Base-by-base conservation (phyloP, 768 basidiomycete genomes). In the Leccinum fibrillosum region DNA sequence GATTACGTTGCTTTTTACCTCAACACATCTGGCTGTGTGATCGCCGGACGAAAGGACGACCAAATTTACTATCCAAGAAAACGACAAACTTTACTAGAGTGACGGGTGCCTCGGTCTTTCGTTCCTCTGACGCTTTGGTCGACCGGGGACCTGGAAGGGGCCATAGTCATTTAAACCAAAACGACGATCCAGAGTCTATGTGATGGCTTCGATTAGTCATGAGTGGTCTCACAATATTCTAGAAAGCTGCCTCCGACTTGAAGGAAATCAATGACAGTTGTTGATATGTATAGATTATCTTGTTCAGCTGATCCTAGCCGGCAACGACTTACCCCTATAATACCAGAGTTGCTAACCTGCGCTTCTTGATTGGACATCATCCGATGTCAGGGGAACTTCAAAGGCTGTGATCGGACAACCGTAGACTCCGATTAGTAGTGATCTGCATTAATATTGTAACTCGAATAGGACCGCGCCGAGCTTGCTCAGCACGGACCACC, bases 151-250 rank as follows among this genome's bases (percentile, higher is more conserved):
- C 48, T 52, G 17, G n/a, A 45, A 48, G 26, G 52, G 54, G 15
- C 39, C 15, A 8, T 42, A 25, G 52, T 19, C 49, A 56, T 42
- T 52, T 53, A 49, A 49, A 49, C 54, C 49, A 47, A 58, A 54
- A 56, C 9, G 30, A 45, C 12, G 30, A 37, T 42, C 5, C 13
- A 23, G 15, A 13, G 32, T 23, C 55, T 61, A 57, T 44, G 50
- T 55, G 53, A 55, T 11, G n/a, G 26, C 26, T 34, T n/a, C 30
- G 47, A 49, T 49, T 55, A 49, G 35, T 53, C 32, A 28, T 28
- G 28, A 26, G 23, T 28, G 42, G 32, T 34, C 15, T 25, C 23
- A 32, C 17, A 25, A 25, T 25, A 32, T 28, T 19, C 50, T 21
- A 32, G 26, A 34, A 34, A n/a, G 32, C 39, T 42, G 49, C 28